Conservation (phyloP, 2,329 filamentous ascomycete genomes). For the Paracoccidioides brasiliensis region DNA sequence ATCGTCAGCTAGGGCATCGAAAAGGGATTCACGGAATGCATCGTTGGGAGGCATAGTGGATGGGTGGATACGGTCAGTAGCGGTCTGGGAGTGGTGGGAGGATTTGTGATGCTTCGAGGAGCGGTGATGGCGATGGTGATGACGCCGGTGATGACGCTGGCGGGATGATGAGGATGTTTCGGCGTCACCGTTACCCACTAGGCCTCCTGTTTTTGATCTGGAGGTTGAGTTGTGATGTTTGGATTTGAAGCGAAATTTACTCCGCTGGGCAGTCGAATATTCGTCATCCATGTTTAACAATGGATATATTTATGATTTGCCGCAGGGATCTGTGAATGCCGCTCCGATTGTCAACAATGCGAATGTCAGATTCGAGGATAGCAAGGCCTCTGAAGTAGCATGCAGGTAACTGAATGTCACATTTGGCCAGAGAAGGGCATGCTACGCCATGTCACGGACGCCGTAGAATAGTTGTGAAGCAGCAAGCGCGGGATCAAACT, state of each 20-base stretch:
- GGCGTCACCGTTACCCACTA: neutral
- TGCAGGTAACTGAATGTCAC: neutral
- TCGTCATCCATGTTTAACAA: conserved; percentile 6
- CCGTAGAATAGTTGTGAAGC: too few relatives aligned
- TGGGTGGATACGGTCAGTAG: conserved; percentile 3
- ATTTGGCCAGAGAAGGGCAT: neutral
- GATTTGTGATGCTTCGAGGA: conserved; percentile 18
- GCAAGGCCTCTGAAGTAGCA: neutral
- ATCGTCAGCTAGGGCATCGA: conserved; percentile 93
- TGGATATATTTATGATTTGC: too few relatives aligned
- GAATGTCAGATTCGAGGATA: too few relatives aligned
- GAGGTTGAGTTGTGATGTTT: neutral
- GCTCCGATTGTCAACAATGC: too few relatives aligned
- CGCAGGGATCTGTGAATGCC: too few relatives aligned
- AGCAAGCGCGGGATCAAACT: neutral
- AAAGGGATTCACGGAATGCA: conserved; percentile 85
- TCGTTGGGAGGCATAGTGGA: conserved; percentile 48
- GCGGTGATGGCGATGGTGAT: conserved; percentile 13
- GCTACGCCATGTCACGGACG: neutral
- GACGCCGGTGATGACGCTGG: conserved; percentile 11
- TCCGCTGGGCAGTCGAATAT: conserved; percentile 10
- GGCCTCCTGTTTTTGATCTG: neutral
- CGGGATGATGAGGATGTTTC: conserved; percentile 4
- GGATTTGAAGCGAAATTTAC: conserved; percentile 25
- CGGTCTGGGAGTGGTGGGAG: conserved; percentile 4